Evolutionary conservation across 257 asterid species (phyloP), one percentile per base, ranked within the genome.

Genomic region (Linderniella brevidens): DNA sequence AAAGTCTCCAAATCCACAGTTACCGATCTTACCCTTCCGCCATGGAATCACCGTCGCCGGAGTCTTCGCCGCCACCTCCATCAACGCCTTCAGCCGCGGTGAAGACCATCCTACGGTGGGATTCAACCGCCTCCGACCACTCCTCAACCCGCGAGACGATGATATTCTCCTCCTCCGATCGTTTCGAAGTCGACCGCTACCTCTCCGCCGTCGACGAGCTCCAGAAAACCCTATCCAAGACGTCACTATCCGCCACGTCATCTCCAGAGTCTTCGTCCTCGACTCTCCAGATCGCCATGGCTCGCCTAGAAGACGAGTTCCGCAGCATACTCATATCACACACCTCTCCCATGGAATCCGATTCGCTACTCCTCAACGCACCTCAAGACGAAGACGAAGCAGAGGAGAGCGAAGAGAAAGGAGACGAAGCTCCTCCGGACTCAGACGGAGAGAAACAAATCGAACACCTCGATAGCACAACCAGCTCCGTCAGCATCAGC

Each of bases 241-340:
- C 71, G 25, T 11, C 72, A 19, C n/a, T 86, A 13, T 69, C 85
- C 41, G 78, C 63, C 43, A 66, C 79, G 11, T 54, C 63, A n/a
- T 46, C 38, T 18, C 64, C 50, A 35, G 43, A 57, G 48, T 44
- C 57, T 53, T 61, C 55, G 43, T 56, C 72, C 54, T 25, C 32
- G 32, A 36, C 77, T 16, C 88, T 83, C 41, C 92, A 83, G 92
- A 80, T 83, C 80, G 92, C 97, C 60, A 79, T 87, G 97, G 85
- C 97, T 50, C 71, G 93, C 4, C 95, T 87, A 15, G 97, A 87
- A 69, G 95, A 87, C 53, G 93, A 87, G 83, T 83, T 87, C 58
- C 92, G 97, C 4, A 75, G 45, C 67, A 79, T 87, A 60, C 82
- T 87, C 55, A 50, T 79, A n/a, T 70, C 76, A 0, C 77, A 82